Percentiles rank a stretch among this genome's conserved stretches.
phyloP scores from a whole-genome alignment of 257 asterid species.

The Leptodermis oblonga region DNA sequence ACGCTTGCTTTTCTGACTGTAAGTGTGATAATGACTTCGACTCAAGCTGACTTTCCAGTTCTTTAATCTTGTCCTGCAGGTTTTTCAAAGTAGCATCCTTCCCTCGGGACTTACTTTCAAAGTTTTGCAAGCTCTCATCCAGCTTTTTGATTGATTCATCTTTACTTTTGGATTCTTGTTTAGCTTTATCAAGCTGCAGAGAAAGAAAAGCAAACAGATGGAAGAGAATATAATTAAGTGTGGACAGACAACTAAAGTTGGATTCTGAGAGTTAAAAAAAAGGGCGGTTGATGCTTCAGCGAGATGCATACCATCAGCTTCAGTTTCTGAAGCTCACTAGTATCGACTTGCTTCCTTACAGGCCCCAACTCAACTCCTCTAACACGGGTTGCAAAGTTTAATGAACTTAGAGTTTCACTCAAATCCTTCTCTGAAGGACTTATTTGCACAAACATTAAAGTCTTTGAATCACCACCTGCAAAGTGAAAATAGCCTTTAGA shows the following conservation, averaged over 20 bases:
- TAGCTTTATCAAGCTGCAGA: constrained; percentile 71
- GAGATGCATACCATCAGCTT: constrained; percentile 64
- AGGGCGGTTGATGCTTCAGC: constrained; percentile 9
- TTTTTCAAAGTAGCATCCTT: constrained; percentile 65
- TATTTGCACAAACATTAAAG: constrained; percentile 95
- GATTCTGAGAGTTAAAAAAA: neutral
- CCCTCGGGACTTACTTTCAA: constrained; percentile 76
- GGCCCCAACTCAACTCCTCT: constrained; percentile 94
- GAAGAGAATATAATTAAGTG: neutral
- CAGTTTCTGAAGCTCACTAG: constrained; percentile 69
- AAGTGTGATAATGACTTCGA: constrained; percentile 43
- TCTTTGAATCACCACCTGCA: constrained; percentile 91
- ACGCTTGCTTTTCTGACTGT: constrained; percentile 68
- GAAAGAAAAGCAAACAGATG: constrained; percentile 5
- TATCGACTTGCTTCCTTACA: constrained; percentile 68
- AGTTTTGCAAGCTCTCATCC: constrained; percentile 69
- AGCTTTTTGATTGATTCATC: constrained; percentile 75
- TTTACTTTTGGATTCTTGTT: constrained; percentile 65
- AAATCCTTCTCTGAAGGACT: constrained; percentile 93
- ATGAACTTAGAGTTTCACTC: constrained; percentile 84
- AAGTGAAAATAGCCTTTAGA: constrained; percentile 13
- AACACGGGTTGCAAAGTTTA: constrained; percentile 87
- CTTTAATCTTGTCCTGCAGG: constrained; percentile 76
- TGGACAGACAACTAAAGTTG: neutral
- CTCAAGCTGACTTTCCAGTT: constrained; percentile 70